phyloP scores from a whole-genome alignment of 257 asterid genomes.

The Striga asiatica region DNA sequence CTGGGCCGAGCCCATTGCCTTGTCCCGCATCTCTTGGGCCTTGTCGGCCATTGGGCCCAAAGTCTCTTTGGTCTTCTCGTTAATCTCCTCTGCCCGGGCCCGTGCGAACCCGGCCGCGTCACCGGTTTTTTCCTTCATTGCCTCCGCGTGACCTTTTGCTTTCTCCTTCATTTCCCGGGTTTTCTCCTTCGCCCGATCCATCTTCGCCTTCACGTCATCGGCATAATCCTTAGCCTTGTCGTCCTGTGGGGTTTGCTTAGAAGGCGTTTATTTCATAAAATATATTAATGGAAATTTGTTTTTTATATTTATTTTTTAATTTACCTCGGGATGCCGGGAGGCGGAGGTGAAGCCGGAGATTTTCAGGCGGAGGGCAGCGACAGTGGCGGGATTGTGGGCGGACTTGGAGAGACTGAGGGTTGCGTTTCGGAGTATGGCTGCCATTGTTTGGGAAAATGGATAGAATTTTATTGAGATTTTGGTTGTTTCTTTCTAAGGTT shows the following conservation, averaged over 20 bases:
- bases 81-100: constrained; percentile 15
- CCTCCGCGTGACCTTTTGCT: constrained; percentile 16
- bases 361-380: no score
- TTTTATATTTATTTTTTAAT: background rate
- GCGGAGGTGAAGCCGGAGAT: constrained; percentile 66
- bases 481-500: no score
- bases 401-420: no score
- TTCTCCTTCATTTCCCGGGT: constrained; percentile 35
- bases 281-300: constrained; percentile 15
- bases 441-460: no score
- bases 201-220: constrained; percentile 17
- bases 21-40: constrained; percentile 25
- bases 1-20: constrained; percentile 24
- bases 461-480: no score
- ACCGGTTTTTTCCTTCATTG: constrained; percentile 19
- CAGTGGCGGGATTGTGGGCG: no score
- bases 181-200: constrained; percentile 23
- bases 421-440: no score
- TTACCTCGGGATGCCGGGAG: constrained; percentile 37
- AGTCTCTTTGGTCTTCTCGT: constrained; percentile 24
- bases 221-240: constrained; percentile 24
- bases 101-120: constrained; percentile 9
- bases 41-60: constrained; percentile 15
- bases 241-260: no score
- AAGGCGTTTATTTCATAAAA: no score